phyloP scores from a whole-genome alignment of 176 grass and related monocot species.

The barley (Hordeum vulgare) region DNA sequence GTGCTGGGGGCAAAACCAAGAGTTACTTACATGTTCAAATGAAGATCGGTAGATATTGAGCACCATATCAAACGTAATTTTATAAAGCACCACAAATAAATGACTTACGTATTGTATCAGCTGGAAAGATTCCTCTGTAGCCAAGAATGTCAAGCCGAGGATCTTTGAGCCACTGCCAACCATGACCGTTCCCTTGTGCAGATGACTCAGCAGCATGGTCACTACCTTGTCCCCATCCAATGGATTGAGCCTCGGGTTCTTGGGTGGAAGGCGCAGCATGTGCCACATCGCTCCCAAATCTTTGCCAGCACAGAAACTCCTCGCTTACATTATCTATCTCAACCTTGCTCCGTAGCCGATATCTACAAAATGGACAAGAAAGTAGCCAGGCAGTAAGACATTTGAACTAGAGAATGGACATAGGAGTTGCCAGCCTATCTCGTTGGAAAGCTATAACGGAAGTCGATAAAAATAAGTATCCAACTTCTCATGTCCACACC shows the following conservation, averaged over 20 bases:
- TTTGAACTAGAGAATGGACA: no score
- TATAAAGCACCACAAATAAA: not conserved
- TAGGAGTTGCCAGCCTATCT: no score
- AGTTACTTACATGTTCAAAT: not conserved
- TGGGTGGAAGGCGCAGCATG: conserved; percentile 39
- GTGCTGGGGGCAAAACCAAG: conserved; percentile 39
- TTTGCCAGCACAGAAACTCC: conserved; percentile 88
- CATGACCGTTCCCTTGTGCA: conserved; percentile 58
- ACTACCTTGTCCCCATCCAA: conserved; percentile 71
- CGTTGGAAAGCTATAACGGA: not conserved
- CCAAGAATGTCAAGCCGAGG: conserved; percentile 72
- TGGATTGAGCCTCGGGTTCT: conserved; percentile 66
- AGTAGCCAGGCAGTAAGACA: not conserved
- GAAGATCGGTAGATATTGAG: not conserved
- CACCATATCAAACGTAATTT: not conserved
- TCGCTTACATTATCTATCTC: conserved; percentile 78
- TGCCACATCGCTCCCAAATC: conserved; percentile 44
- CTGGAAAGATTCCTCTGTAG: conserved; percentile 87
- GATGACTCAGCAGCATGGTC: conserved; percentile 50
- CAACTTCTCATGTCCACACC: not conserved
- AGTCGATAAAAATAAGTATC: not conserved
- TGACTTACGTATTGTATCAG: conserved; percentile 56
- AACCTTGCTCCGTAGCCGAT: conserved; percentile 69
- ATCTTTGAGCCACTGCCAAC: conserved; percentile 92
- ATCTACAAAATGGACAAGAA: conserved; percentile 23